A percentile compares a stretch with the other conserved stretches of the same genome.
Conservation (phyloP, 2,329 filamentous ascomycete genomes). For the Neofusicoccum parvum region DNA sequence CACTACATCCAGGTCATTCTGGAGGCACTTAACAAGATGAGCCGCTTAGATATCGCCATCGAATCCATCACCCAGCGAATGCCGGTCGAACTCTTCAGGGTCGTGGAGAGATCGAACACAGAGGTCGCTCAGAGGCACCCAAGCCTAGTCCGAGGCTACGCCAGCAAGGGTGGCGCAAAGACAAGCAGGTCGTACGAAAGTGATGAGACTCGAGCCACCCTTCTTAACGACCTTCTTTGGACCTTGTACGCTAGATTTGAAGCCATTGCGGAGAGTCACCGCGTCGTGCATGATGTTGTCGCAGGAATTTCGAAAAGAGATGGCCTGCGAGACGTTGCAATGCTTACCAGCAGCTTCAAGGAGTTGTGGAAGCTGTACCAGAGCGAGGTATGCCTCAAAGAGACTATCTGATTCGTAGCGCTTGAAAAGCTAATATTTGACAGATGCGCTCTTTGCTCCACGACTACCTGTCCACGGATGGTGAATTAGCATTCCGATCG, state of each 20-base stretch:
- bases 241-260: constrained; percentile 96
- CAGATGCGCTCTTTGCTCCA: constrained; percentile 85
- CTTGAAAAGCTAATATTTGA: constrained; percentile 20
- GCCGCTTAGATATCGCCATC: constrained; percentile 80
- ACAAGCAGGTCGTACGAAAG: constrained; percentile 62
- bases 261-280: constrained; percentile 92
- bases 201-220: constrained; percentile 73
- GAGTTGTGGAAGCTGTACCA: constrained; percentile 98
- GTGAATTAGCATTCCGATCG: constrained; percentile 65
- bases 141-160: constrained; percentile 64
- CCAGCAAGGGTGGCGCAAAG: constrained; percentile 62
- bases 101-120: constrained; percentile 92
- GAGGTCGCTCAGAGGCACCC: constrained; percentile 93
- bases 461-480: constrained; percentile 93
- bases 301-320: constrained; percentile 83
- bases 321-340: constrained; percentile 59
- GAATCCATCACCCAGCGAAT: constrained; percentile 90
- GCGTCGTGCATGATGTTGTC: constrained; percentile 90
- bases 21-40: constrained; percentile 87
- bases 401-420: neutral
- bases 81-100: constrained; percentile 88
- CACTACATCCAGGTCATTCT: constrained; percentile 86
- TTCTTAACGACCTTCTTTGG: constrained; percentile 89
- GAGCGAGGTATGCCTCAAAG: constrained; percentile 61
- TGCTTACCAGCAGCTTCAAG: constrained; percentile 84